Evolutionary conservation across 306 rosid genomes (phyloP), one percentile per base, ranked within the genome.

Genomic region (Lathyrus tuberosus): DNA sequence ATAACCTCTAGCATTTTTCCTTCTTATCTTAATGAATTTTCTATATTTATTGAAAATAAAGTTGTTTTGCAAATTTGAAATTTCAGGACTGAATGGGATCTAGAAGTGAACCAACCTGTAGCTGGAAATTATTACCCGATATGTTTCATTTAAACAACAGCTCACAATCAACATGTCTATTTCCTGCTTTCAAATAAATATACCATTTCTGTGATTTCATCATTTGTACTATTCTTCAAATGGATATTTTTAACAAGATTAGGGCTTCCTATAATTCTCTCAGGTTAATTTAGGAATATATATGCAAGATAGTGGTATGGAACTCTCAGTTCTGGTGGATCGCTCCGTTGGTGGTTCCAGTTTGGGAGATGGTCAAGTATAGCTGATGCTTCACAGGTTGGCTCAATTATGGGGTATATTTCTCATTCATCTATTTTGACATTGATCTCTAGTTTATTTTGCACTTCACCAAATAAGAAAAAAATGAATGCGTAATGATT

Each of bases 91-190:
- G 96, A 92, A 70, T 92, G 97, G 97, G 85, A 87, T 57, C 82
- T 91, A 57, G 75, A 91, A 87, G 92, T 83, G 75, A 84, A 84
- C 69, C 92, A 91, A 86, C 97, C 97, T 38, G 76, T 89, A 67
- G 91, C 94, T 30, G 96, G 97, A 85, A 91, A 91, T 83, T 91
- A 89, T 81, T 91, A 84, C 59, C 97, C 97, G 0, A 94, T 91
- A 87, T 73, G 84, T 78, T 71, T 65, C 41, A 49, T n/a, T 66
- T 63, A 74, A 70, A 59, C 46, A 40, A 65, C n/a, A 52, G 54
- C 62, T 72, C 49, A 44, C 53, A 20, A 6, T 62, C 62, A 33
- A 22, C 38, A 5, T 15, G 12, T 14, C 26, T 15, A 59, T 37
- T 42, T 71, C 52, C 54, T 40, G 42, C 31, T 15, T 33, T 28